Conservation (phyloP, 805 yeast species). For the Yarrowia sp. region DNA sequence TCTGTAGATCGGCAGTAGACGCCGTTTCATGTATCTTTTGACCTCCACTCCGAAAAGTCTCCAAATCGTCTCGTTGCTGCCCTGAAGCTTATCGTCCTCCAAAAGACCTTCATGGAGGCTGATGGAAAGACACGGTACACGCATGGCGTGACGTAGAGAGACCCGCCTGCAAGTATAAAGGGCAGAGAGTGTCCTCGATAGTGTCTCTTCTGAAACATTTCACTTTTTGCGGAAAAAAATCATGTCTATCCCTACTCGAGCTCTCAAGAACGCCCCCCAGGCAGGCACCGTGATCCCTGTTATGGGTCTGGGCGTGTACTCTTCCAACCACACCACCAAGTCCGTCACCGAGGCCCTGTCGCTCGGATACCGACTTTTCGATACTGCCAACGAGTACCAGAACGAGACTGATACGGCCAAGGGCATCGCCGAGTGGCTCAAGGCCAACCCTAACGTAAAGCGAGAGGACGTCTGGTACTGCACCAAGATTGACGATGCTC, state of each 20-base stretch:
- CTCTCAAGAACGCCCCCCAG: constrained; percentile 15
- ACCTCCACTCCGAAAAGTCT: no score
- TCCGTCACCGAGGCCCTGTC: constrained; percentile 78
- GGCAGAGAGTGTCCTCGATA: not conserved
- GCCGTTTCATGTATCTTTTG: no score
- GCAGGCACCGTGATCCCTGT: constrained; percentile 58
- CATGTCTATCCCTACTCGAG: constrained; percentile 4
- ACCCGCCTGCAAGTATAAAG: constrained; percentile 2
- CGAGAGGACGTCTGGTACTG: constrained; percentile 76
- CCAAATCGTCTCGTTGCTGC: no score
- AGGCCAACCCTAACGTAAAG: constrained; percentile 58
- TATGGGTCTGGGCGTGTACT: constrained; percentile 66
- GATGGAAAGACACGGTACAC: not conserved
- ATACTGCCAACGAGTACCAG: constrained; percentile 69
- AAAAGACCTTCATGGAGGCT: not conserved
- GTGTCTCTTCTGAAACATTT: not conserved
- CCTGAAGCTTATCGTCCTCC: not conserved
- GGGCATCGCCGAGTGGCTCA: constrained; percentile 60
- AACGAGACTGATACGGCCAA: constrained; percentile 67
- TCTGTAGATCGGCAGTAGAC: no score
- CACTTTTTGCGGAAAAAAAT: not conserved
- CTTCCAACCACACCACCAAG: constrained; percentile 47
- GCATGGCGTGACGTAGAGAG: not conserved
- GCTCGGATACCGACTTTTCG: constrained; percentile 73
- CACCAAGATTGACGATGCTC: constrained; percentile 83